These are phyloP conservation scores for Boletellus ananiceps DNA, from an alignment of 768 basidiomycete genomes.

Conservation along the genomic window DNA sequence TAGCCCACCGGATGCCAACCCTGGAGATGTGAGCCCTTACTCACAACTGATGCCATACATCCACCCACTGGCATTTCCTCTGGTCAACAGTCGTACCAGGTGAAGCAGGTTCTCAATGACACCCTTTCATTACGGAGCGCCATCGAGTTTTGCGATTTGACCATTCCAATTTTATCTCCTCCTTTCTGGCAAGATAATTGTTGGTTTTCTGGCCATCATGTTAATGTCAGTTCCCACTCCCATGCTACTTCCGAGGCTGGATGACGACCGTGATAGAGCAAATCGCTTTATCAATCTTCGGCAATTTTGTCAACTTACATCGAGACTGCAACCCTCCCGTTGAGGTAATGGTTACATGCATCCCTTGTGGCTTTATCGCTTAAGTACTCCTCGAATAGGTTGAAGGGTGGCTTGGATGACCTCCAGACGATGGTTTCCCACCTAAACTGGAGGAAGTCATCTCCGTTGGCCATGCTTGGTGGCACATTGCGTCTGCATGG, in stretches of 20 bases:
- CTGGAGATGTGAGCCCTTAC: conserved; percentile 41
- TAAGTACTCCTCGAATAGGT: conserved; percentile 20
- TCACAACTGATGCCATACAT: not conserved
- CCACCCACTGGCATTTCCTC: not conserved
- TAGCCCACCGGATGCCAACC: conserved; percentile 29
- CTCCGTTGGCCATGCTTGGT: conserved; percentile 51
- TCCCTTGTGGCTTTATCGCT: not conserved
- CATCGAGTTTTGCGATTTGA: conserved; percentile 45
- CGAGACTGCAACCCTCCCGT: conserved; percentile 54
- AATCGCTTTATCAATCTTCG: conserved; percentile 46
- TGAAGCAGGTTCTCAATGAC: conserved; percentile 54
- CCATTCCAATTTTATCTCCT: conserved; percentile 47
- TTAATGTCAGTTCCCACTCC: conserved; percentile 16
- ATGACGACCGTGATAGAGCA: conserved; percentile 19
- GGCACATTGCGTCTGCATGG: conserved; percentile 47
- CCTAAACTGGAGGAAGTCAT: conserved; percentile 50
- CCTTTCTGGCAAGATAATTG: conserved; percentile 37
- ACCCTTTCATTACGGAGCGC: conserved; percentile 52
- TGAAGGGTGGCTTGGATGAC: conserved; percentile 33
- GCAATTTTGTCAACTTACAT: conserved; percentile 56
- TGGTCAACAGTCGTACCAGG: conserved; percentile 31
- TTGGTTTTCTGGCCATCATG: conserved; percentile 22
- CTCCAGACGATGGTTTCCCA: conserved; percentile 43
- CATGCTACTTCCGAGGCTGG: conserved; percentile 8
- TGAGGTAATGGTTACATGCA: conserved; percentile 41